Percentiles rank a stretch among this genome's conserved stretches.
Evolutionary conservation across 108 stramenopile species (phyloP).

Genomic region (Pseudonitzschia multiseries): DNA sequence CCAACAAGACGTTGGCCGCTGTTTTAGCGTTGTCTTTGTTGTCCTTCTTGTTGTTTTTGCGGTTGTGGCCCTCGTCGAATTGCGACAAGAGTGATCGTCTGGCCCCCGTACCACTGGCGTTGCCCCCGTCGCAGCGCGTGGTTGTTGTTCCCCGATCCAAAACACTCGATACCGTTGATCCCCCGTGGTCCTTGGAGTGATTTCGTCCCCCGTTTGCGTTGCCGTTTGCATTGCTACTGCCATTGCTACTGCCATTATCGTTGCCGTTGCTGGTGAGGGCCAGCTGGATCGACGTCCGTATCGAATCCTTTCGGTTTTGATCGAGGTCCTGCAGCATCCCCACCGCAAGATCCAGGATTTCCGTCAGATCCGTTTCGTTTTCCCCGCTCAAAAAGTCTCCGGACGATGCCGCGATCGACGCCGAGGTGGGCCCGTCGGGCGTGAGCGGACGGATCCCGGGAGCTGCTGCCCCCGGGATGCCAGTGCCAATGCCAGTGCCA

Average conservation of each 20-base stretch:
- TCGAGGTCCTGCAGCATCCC: conserved; percentile 89
- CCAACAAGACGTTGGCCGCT: neutral
- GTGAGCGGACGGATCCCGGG: too few species aligned
- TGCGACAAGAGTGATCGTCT: conserved; percentile 6
- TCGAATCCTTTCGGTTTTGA: conserved; percentile 87
- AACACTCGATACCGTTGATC: too few species aligned
- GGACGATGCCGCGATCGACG: too few species aligned
- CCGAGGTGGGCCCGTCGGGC: too few species aligned
- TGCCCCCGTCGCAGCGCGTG: neutral
- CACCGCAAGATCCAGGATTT: conserved; percentile 78
- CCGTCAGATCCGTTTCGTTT: conserved; percentile 73
- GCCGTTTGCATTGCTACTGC: neutral
- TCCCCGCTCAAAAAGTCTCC: conserved; percentile 51
- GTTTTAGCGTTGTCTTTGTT: neutral
- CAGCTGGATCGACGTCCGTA: conserved; percentile 71
- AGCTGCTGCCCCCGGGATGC: too few species aligned
- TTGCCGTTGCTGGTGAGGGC: neutral
- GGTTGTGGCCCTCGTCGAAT: neutral
- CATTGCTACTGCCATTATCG: neutral
- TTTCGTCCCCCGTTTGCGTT: too few species aligned
- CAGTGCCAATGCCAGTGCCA: too few species aligned
- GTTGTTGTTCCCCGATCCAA: neutral
- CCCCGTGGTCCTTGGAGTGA: too few species aligned
- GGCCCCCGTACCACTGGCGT: neutral
- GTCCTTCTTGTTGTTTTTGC: conserved; percentile 11